Percentiles rank a stretch among this genome's conserved stretches.
Conservation (phyloP, 2,329 filamentous ascomycete genomes). For the Pseudocercospora musae region DNA sequence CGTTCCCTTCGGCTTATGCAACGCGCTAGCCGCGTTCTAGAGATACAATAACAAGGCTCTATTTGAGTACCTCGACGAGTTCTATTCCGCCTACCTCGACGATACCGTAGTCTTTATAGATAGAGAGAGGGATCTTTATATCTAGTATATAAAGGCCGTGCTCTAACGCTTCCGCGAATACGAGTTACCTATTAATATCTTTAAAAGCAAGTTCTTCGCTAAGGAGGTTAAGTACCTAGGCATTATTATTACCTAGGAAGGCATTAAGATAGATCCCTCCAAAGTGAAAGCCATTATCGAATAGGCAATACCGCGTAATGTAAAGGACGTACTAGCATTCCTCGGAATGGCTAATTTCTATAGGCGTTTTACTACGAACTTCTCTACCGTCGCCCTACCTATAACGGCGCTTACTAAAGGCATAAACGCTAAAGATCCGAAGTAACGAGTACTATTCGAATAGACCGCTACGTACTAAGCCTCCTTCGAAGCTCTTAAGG, state of each 20-base stretch:
- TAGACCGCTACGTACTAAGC: not conserved
- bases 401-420: not conserved
- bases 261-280: not conserved
- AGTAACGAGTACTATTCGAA: not conserved
- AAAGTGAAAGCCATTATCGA: not conserved
- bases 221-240: not conserved
- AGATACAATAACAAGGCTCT: not conserved
- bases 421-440: not conserved
- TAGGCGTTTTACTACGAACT: not conserved
- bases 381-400: not conserved
- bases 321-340: slow-evolving; percentile 3
- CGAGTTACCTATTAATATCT: not conserved
- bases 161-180: not conserved
- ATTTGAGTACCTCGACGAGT: not conserved
- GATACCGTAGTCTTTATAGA: not conserved
- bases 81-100: not conserved
- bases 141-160: not conserved
- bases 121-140: not conserved
- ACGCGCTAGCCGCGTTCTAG: not conserved
- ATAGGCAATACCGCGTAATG: not conserved
- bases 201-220: not conserved
- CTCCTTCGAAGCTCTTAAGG: not conserved
- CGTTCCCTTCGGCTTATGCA: not conserved
- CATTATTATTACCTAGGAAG: not conserved
- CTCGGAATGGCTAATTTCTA: slow-evolving; percentile 2